Conservation (phyloP, 805 yeast genomes). For the Candida maris region DNA sequence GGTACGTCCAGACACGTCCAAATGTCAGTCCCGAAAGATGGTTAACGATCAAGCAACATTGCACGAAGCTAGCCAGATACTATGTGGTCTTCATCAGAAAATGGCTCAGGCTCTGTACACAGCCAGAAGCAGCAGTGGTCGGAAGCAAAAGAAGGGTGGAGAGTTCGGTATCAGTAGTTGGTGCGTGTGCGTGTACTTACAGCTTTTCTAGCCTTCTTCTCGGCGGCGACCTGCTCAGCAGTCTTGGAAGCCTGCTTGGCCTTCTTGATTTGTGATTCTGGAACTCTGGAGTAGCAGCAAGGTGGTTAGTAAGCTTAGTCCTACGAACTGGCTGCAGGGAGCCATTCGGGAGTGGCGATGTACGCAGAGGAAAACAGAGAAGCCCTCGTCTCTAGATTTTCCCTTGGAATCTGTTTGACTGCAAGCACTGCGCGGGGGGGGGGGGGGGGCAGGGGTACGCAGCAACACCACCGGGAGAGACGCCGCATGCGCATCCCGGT, state of each 20-base stretch:
- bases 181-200: too few relatives aligned
- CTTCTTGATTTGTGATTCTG: slow-evolving; percentile 86
- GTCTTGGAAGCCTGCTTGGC: slow-evolving; percentile 74
- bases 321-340: slow-evolving; percentile 26
- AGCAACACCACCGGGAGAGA: slow-evolving; percentile 32
- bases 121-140: too few relatives aligned
- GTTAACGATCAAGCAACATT: slow-evolving; percentile 71
- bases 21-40: slow-evolving; percentile 84
- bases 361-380: slow-evolving; percentile 33
- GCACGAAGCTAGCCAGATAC: slow-evolving; percentile 64
- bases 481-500: too few relatives aligned
- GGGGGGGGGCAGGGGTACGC: slow-evolving; percentile 11
- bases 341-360: slow-evolving; percentile 28
- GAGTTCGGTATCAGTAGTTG: slow-evolving; percentile 39
- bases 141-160: too few relatives aligned
- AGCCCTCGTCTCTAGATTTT: slow-evolving; percentile 18
- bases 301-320: slow-evolving; percentile 14
- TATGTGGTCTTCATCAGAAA: slow-evolving; percentile 46
- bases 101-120: not conserved
- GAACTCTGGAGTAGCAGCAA: slow-evolving; percentile 41
- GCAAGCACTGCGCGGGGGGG: slow-evolving; percentile 15
- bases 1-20: too few relatives aligned
- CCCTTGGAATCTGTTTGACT: slow-evolving; percentile 34
- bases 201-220: slow-evolving; percentile 70
- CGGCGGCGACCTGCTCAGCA: slow-evolving; percentile 76